Evolutionary conservation across 2,329 filamentous ascomycete genomes (phyloP).

Genomic region (Massarina eburnea): DNA sequence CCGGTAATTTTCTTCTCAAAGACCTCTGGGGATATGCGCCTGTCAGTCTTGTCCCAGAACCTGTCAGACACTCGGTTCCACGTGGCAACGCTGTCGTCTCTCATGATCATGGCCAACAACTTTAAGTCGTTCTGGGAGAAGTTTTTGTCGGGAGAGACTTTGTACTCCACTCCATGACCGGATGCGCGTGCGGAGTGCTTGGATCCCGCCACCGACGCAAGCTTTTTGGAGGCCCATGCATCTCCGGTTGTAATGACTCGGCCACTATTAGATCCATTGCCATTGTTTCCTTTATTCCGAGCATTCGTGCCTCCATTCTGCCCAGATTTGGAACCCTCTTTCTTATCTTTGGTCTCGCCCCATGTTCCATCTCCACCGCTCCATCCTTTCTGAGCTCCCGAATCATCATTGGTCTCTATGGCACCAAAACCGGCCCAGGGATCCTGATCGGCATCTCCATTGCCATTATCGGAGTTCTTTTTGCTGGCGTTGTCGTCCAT

Average conservation of each 20-base stretch:
- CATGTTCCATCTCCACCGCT: not conserved
- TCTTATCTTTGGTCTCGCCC: not conserved
- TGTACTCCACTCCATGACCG: conserved; percentile 8
- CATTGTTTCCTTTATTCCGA: no score
- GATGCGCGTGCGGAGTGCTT: no score
- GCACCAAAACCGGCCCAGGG: not conserved
- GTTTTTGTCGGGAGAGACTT: conserved; percentile 28
- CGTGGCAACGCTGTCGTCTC: conserved; percentile 45
- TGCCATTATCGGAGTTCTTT: conserved; percentile 1
- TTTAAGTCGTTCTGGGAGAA: conserved; percentile 40
- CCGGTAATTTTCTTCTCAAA: conserved; percentile 47
- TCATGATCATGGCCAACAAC: conserved; percentile 48
- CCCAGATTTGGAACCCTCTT: no score
- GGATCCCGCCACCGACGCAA: no score
- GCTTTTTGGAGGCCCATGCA: no score
- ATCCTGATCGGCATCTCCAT: not conserved
- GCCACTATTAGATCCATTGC: no score
- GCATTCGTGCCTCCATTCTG: no score
- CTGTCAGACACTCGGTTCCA: conserved; percentile 52
- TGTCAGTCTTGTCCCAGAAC: conserved; percentile 54
- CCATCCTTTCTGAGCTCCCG: not conserved
- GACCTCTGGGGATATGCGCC: conserved; percentile 46
- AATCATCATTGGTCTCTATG: not conserved
- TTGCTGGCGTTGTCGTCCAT: conserved; percentile 1
- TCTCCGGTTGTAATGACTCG: no score